Evolutionary conservation across 129 eudicot genomes (phyloP), one percentile per base, ranked within the genome.

Genomic region (Oenanthe sinensis): DNA sequence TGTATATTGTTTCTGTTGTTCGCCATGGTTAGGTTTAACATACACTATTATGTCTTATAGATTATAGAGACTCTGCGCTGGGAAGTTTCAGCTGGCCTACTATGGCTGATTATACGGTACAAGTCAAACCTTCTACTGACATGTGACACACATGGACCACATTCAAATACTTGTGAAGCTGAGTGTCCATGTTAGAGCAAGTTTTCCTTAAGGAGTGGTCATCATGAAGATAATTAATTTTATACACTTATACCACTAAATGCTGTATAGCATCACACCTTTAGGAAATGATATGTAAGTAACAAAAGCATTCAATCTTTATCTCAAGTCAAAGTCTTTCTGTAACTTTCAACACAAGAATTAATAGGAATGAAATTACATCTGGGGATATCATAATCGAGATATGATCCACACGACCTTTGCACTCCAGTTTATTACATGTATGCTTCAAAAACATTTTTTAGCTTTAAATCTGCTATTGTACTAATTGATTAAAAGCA

Each of bases 401-500:
- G 15, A 42, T 10, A 72, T 72, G 76, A 44, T 72, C 37, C 76
- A 22, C 54, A 10, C 37, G 26, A n/a, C 8, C 76, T 71, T 17
- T 72, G 76, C 37, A 72, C 16, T 20, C 22, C n/a, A 5, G 4
- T 67, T 13, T 26, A 67, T 13, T 16, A 42, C 37, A 45, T 58
- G 37, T 28, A 58, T 45, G 77, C 69, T 49, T 72, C 52, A 48
- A 40, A 81, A 48, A 37, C 67, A 19, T 75, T 75, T 28, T 30
- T 54, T 0, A 65, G 2, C n/a, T 62, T 75, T 22, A 43, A 50
- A 58, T 40, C 50, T 52, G 46, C 48, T 20, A 55, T 47, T 13
- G 74, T 63, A 79, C 55, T 78, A 81, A 22, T 83, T 5, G 55
- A 72, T 42, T n/a, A 43, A 37, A 72, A 72, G 39, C 76, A 72